Evolutionary conservation across 164 flowering plant genomes (phyloP).

Genomic region (Malania oleifera): DNA sequence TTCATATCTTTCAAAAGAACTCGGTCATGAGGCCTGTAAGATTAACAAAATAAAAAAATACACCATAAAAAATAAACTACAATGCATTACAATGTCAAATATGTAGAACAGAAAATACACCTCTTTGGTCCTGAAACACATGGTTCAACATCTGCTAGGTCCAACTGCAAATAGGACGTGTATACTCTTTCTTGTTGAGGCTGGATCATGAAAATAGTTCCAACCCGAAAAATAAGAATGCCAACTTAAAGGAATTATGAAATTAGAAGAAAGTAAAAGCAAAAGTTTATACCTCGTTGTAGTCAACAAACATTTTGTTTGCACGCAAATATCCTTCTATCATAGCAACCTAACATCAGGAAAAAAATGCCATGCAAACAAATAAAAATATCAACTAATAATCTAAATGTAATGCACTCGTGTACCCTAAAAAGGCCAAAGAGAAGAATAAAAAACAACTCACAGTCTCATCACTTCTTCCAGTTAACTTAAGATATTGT

Average conservation of each 20-base stretch:
- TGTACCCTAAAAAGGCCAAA: no score
- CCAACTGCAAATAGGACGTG: constrained; percentile 60
- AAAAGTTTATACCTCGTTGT: not conserved
- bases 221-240: not conserved
- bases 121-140: constrained; percentile 84
- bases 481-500: constrained; percentile 5
- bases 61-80: not conserved
- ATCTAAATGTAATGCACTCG: not conserved
- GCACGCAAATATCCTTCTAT: constrained; percentile 4
- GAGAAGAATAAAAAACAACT: no score
- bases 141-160: constrained; percentile 71
- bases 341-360: constrained; percentile 1
- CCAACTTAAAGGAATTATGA: no score
- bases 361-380: not conserved
- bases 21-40: constrained; percentile 75
- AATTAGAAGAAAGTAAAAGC: no score
- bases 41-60: not conserved
- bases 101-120: constrained; percentile 19
- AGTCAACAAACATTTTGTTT: constrained; percentile 7
- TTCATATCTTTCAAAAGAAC: constrained; percentile 82
- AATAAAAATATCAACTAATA: not conserved
- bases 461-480: constrained; percentile 8
- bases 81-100: no score
- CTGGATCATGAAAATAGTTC: constrained; percentile 26
- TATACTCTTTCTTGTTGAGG: constrained; percentile 59